Evolutionary conservation across 1,284 basidiomycete species (phyloP).

Genomic region (Trametes pubescens): DNA sequence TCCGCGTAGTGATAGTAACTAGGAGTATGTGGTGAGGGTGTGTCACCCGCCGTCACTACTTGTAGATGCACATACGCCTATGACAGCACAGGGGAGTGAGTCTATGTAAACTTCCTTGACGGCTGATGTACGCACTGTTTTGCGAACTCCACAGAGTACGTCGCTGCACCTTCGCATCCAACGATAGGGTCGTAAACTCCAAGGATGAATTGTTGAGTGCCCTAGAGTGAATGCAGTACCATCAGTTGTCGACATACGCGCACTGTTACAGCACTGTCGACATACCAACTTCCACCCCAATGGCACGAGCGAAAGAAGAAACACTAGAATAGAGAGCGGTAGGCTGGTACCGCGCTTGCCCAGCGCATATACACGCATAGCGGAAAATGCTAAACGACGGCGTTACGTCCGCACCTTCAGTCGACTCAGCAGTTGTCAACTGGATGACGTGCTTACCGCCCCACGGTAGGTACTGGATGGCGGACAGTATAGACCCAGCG

Average conservation of each 20-base stretch:
- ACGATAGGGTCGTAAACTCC: not conserved
- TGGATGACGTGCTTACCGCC: not conserved
- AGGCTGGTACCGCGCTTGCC: not conserved
- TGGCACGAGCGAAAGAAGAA: not conserved
- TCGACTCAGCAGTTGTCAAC: not conserved
- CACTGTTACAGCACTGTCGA: too few species aligned
- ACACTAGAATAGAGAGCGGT: not conserved
- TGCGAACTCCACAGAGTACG: not conserved
- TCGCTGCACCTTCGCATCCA: not conserved
- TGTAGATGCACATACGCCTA: not conserved
- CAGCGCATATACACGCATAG: not conserved
- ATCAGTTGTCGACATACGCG: not conserved
- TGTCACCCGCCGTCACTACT: too few species aligned
- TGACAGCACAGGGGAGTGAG: not conserved
- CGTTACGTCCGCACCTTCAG: not conserved
- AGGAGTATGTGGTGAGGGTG: not conserved
- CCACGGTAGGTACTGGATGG: not conserved
- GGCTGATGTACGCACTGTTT: not conserved
- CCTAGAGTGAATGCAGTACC: not conserved
- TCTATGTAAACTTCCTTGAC: not conserved
- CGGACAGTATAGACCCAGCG: not conserved
- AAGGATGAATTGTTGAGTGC: not conserved
- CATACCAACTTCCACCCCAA: not conserved
- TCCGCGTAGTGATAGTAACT: not conserved
- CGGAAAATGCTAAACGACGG: not conserved